These are phyloP conservation scores for Grigorovia transvaalensis DNA, from an alignment of 805 yeast species.

Conservation along the genomic window DNA sequence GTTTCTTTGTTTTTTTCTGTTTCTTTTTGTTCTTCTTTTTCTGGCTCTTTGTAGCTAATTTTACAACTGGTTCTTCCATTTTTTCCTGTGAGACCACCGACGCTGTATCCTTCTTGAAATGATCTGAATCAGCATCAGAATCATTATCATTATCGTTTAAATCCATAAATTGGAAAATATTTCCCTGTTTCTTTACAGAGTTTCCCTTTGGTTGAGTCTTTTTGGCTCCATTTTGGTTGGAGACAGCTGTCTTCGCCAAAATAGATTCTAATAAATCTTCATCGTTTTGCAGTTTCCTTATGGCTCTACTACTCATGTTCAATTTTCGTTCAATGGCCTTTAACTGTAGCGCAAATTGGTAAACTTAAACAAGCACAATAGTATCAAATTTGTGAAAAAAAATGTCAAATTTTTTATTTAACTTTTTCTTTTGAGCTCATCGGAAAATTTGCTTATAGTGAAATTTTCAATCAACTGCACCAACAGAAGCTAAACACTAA, in stretches of 20 bases:
- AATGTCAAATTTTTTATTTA: neutral
- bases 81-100: neutral
- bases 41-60: slow-evolving; percentile 8
- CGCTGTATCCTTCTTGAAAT: too few species aligned
- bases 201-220: too few species aligned
- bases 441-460: neutral
- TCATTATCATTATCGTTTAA: slow-evolving; percentile 10
- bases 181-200: slow-evolving; percentile 3
- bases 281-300: slow-evolving; percentile 28
- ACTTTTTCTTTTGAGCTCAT: neutral
- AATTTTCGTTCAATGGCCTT: too few species aligned
- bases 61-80: neutral
- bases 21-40: slow-evolving; percentile 21
- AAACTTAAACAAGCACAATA: too few species aligned
- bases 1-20: slow-evolving; percentile 12
- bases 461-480: neutral
- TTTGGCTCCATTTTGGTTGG: too few species aligned
- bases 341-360: too few species aligned
- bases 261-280: slow-evolving; percentile 19
- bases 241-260: slow-evolving; percentile 4
- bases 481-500: neutral
- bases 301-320: slow-evolving; percentile 29
- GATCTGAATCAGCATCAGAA: slow-evolving; percentile 4
- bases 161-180: slow-evolving; percentile 24
- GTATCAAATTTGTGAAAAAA: neutral